These are phyloP conservation scores for Corchorus olitorius DNA, from an alignment of 345 rosid genomes.

Conservation along the genomic window DNA sequence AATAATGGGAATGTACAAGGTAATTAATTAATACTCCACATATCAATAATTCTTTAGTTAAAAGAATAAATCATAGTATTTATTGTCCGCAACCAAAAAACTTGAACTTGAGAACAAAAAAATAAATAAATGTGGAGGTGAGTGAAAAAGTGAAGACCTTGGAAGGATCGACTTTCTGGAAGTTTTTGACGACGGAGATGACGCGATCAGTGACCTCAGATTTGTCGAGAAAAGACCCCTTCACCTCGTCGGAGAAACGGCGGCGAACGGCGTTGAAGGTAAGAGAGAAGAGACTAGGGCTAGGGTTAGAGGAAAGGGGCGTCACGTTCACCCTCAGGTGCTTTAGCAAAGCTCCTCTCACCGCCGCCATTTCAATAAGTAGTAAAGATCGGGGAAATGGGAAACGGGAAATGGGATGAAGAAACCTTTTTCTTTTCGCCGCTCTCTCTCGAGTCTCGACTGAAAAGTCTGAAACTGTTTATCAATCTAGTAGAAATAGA, in stretches of 20 bases:
- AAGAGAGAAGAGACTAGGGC: slow-evolving; percentile 30
- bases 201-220: slow-evolving; percentile 97
- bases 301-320: slow-evolving; percentile 39
- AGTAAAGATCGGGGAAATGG: background rate
- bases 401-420: background rate
- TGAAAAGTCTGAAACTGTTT: no score
- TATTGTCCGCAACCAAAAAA: background rate
- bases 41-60: background rate
- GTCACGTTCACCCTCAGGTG: slow-evolving; percentile 65
- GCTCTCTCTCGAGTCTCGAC: background rate
- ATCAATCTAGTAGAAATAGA: no score
- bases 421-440: background rate
- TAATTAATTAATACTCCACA: background rate
- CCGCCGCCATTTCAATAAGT: slow-evolving; percentile 44
- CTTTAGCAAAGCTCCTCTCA: slow-evolving; percentile 71
- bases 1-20: background rate
- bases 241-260: slow-evolving; percentile 74
- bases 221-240: slow-evolving; percentile 93
- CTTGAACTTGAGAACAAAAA: background rate
- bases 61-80: background rate
- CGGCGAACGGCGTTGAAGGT: slow-evolving; percentile 52
- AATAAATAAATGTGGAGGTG: background rate
- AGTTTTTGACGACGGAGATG: slow-evolving; percentile 81
- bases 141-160: slow-evolving; percentile 48
- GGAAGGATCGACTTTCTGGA: slow-evolving; percentile 85